A percentile compares a stretch with the other conserved stretches of the same genome.
Evolutionary conservation across 1,284 basidiomycete species (phyloP).

Genomic region (Cutaneotrichosporon mucoides): DNA sequence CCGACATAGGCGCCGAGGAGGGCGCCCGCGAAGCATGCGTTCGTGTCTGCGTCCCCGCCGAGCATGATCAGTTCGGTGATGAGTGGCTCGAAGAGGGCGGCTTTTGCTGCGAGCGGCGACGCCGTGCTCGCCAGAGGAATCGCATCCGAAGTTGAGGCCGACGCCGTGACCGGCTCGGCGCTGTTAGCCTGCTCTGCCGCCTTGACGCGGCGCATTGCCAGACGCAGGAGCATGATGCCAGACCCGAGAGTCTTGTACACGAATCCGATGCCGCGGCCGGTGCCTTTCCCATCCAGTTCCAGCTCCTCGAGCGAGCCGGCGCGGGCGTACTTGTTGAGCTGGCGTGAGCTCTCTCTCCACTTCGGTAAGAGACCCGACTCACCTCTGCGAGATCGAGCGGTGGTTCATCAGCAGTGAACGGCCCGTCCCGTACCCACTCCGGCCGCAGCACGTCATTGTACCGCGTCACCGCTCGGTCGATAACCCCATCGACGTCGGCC

Average conservation of each 20-base stretch:
- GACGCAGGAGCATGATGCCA: slow-evolving; percentile 8
- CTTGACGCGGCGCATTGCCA: background rate
- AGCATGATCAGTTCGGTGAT: slow-evolving; percentile 11
- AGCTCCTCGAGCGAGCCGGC: slow-evolving; percentile 3
- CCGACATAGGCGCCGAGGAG: slow-evolving; percentile 17
- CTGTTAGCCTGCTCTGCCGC: background rate
- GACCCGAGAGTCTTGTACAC: slow-evolving; percentile 16
- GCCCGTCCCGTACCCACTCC: background rate
- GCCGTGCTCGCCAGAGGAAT: too few species aligned
- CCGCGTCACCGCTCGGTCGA: background rate
- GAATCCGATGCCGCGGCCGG: slow-evolving; percentile 11
- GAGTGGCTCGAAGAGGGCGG: slow-evolving; percentile 9
- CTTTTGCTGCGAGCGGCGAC: background rate
- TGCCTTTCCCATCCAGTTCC: slow-evolving; percentile 9
- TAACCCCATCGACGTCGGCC: slow-evolving; percentile 1
- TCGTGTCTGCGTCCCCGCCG: slow-evolving; percentile 20
- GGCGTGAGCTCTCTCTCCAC: background rate
- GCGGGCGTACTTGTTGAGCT: slow-evolving; percentile 3
- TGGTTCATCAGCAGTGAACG: background rate
- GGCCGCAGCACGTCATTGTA: background rate
- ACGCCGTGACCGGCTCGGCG: too few species aligned
- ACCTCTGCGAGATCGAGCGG: slow-evolving; percentile 9
- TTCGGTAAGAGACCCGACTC: background rate
- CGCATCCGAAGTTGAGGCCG: too few species aligned
- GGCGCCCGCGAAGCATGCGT: slow-evolving; percentile 16